phyloP scores from a whole-genome alignment of 345 rosid species.

The Salix udensis region DNA sequence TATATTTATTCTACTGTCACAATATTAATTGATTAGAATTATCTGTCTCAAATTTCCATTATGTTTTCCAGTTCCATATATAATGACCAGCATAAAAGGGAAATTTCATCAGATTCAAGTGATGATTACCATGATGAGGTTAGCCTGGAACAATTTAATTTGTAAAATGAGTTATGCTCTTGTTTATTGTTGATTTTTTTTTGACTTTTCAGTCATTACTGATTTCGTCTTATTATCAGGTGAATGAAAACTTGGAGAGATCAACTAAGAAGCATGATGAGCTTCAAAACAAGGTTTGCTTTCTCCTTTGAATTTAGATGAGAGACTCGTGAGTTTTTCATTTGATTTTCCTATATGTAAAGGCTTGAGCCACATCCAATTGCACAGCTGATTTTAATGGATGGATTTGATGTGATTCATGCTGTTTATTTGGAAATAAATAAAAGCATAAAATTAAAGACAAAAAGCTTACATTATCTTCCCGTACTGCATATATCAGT shows the following conservation, averaged over 20 bases:
- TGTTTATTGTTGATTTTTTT: background rate
- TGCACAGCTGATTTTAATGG: too few relatives aligned
- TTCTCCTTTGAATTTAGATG: background rate
- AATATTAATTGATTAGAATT: background rate
- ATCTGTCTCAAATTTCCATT: background rate
- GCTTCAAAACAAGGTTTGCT: slow-evolving; percentile 60
- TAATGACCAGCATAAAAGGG: slow-evolving; percentile 40
- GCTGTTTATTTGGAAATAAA: too few relatives aligned
- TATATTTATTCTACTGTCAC: background rate
- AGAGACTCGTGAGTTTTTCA: background rate
- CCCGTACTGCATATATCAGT: background rate
- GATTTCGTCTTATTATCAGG: slow-evolving; percentile 35
- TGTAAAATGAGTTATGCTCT: background rate
- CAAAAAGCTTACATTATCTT: background rate
- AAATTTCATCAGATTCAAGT: slow-evolving; percentile 46
- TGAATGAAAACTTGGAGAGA: slow-evolving; percentile 50
- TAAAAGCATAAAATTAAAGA: background rate
- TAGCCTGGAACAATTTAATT: slow-evolving; percentile 10
- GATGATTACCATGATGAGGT: slow-evolving; percentile 52
- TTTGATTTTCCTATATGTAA: background rate
- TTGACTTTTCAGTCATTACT: background rate
- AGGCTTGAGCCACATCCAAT: too few relatives aligned
- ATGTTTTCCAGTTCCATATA: slow-evolving; percentile 40
- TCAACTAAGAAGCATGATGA: slow-evolving; percentile 46
- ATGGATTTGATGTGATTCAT: too few relatives aligned